A percentile compares a stretch with the other conserved stretches of the same genome.
Evolutionary conservation across 805 yeast genomes (phyloP).

Genomic region (Wickerhamiella domercqiae): DNA sequence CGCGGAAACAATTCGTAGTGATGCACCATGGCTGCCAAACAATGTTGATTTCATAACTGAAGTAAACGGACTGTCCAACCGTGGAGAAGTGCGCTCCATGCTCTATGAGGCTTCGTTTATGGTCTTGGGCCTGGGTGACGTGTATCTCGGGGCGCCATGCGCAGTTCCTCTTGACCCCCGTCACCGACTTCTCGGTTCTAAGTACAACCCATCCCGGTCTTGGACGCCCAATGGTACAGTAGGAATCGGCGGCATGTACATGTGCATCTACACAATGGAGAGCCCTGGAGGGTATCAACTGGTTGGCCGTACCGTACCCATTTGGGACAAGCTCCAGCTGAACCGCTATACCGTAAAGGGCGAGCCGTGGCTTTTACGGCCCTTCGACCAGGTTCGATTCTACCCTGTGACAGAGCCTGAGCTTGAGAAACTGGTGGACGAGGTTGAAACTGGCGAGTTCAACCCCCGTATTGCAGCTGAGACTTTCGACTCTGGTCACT

Average conservation of each 20-base stretch:
- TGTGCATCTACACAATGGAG: conserved; percentile 97
- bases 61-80: conserved; percentile 58
- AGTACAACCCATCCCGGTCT: conserved; percentile 92
- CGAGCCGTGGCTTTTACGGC: conserved; percentile 77
- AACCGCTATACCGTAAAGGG: conserved; percentile 27
- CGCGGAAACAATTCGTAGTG: conserved; percentile 79
- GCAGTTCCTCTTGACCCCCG: conserved; percentile 97
- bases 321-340: conserved; percentile 86
- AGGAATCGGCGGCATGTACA: conserved; percentile 97
- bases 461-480: conserved; percentile 58
- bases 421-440: conserved; percentile 53
- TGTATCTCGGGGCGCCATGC: conserved; percentile 95
- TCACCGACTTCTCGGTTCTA: conserved; percentile 80
- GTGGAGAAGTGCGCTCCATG: conserved; percentile 67
- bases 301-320: conserved; percentile 91
- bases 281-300: conserved; percentile 98
- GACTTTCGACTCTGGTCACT: conserved; percentile 69
- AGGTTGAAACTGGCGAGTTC: conserved; percentile 68
- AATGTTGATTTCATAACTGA: conserved; percentile 89
- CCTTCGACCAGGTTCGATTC: conserved; percentile 89
- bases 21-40: conserved; percentile 97
- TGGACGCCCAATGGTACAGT: conserved; percentile 94
- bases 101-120: conserved; percentile 78
- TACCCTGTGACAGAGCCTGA: conserved; percentile 83
- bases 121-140: conserved; percentile 93